Base-by-base conservation (phyloP, 176 grass and related monocot genomes). In the Zea luxurians region DNA sequence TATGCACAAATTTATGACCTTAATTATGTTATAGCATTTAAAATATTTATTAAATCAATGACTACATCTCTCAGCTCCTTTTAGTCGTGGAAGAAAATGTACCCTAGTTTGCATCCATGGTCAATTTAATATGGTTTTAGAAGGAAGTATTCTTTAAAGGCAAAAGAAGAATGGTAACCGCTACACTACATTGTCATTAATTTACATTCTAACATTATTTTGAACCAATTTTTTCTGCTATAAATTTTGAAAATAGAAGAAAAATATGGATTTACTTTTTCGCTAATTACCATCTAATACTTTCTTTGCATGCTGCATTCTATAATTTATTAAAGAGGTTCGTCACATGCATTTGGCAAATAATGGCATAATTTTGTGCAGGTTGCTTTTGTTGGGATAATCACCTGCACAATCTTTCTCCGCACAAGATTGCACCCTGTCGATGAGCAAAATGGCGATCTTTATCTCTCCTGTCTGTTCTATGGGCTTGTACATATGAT, bases 381-480 rank as follows among this genome's bases (percentile, higher is more conserved):
- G 91, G 91, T 93, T 85, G 88, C 87, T 82, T 83, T 90, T 58
- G 78, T 90, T 48, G 91, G 88, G 53, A 1, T 85, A 46, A 83
- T 93, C 70, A 90, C 91, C 77, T 88, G 84, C 59, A 93, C 91
- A 21, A 78, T 90, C 18, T 93, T 93, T 90, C 55, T 93, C 2
- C 91, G 79, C 13, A 90, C 91, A 77, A 93, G 91, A 80, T 70
- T 90, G 61, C 91, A 88, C 72, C 78, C 91, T 21, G 61, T 77
- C 61, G 91, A 93, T 80, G 84, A 90, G 80, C 47, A 64, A 73
- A 93, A 88, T 68, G 91, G 85, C 43, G 76, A 75, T 35, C 71
- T 90, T 57, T 93, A 93, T 75, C 78, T 93, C 3, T 83, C 91
- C 27, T 93, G 91, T 76, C 84, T 93, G 44, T 93, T 93, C 73